phyloP scores from a whole-genome alignment of 2,329 filamentous ascomycete species.

The Pyrenophora seminiperda region DNA sequence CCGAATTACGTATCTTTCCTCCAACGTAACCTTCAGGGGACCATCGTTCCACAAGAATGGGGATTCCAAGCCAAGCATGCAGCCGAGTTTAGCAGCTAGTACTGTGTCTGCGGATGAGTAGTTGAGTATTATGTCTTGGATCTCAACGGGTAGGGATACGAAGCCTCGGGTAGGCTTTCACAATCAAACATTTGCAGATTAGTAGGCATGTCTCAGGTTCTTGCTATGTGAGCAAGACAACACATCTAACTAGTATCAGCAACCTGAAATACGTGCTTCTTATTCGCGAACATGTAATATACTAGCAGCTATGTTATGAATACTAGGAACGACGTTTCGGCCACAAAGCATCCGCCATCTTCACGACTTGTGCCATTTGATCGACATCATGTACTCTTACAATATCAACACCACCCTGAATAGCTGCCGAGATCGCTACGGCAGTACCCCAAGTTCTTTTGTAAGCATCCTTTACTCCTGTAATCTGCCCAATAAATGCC shows the following conservation, averaged over 20 bases:
- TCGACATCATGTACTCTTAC: slow-evolving; percentile 88
- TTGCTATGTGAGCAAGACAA: background rate
- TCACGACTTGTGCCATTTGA: slow-evolving; percentile 83
- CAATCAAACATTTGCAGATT: too few relatives aligned
- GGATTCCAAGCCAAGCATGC: slow-evolving; percentile 15
- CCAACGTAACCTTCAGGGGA: slow-evolving; percentile 10
- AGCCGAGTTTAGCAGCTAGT: slow-evolving; percentile 15
- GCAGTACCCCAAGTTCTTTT: slow-evolving; percentile 85
- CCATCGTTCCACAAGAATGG: slow-evolving; percentile 18
- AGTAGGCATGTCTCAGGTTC: too few relatives aligned
- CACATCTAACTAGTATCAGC: too few relatives aligned
- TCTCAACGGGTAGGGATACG: slow-evolving; percentile 12
- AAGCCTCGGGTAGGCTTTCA: too few relatives aligned
- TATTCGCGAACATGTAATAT: background rate
- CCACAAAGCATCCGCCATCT: slow-evolving; percentile 94
- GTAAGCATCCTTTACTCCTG: slow-evolving; percentile 71
- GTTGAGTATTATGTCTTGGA: slow-evolving; percentile 12
- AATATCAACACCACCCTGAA: slow-evolving; percentile 87
- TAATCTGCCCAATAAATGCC: slow-evolving; percentile 82
- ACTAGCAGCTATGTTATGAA: background rate
- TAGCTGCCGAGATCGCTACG: slow-evolving; percentile 81
- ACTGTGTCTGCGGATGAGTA: slow-evolving; percentile 12
- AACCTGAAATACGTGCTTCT: too few relatives aligned
- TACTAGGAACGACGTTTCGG: slow-evolving; percentile 45
- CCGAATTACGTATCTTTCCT: slow-evolving; percentile 11